A percentile compares a stretch with the other conserved stretches of the same genome.
Evolutionary conservation across 192 early-diverging fungal genomes (phyloP).

Genomic region (Physocladia obscura): DNA sequence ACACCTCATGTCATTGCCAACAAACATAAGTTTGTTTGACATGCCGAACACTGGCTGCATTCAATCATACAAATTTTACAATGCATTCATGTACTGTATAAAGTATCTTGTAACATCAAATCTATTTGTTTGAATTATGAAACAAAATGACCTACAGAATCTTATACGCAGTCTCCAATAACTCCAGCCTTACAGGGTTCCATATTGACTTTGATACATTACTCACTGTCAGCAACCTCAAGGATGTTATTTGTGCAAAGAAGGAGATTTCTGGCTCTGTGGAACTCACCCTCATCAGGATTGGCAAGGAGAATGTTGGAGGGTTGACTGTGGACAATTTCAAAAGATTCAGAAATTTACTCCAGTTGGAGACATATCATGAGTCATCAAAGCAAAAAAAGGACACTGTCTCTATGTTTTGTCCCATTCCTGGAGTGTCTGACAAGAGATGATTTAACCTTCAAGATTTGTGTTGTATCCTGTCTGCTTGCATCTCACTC

Average conservation of each 20-base stretch:
- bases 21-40: no score
- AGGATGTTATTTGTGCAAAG: neutral
- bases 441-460: conserved; percentile 10
- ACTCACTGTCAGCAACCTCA: neutral
- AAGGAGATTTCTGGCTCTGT: conserved; percentile 4
- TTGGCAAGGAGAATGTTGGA: neutral
- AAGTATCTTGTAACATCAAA: no score
- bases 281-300: conserved; percentile 5
- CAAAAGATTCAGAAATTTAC: neutral
- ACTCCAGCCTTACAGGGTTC: neutral
- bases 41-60: no score
- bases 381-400: neutral
- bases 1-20: no score
- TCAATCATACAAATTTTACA: no score
- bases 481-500: neutral
- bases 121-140: no score
- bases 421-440: conserved; percentile 1
- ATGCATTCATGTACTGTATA: no score
- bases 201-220: neutral
- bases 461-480: conserved; percentile 5
- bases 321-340: neutral
- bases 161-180: neutral
- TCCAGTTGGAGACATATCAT: neutral
- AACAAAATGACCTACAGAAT: neutral
- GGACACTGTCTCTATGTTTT: neutral